These are phyloP conservation scores for Rhizomucor pusillus DNA, from an alignment of 371 early-diverging fungal species.

Conservation along the genomic window DNA sequence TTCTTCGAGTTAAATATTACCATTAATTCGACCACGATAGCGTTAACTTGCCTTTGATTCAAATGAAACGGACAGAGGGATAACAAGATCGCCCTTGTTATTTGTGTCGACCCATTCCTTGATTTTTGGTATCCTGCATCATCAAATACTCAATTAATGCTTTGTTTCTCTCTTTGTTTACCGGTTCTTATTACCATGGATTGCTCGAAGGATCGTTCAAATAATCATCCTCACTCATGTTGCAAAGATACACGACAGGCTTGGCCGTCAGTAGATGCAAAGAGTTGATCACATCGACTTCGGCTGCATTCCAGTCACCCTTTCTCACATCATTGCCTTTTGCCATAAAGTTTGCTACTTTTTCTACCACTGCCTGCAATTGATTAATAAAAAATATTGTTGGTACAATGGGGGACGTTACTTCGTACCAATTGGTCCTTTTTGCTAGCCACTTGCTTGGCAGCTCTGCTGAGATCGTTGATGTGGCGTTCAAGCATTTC, in stretches of 20 bases:
- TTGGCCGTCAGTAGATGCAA: constrained; percentile 89
- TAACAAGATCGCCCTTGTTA: constrained; percentile 78
- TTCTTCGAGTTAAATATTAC: background rate
- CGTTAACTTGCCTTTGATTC: constrained; percentile 42
- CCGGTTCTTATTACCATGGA: constrained; percentile 48
- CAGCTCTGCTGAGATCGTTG: constrained; percentile 42
- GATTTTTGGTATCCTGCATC: constrained; percentile 55
- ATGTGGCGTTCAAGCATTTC: constrained; percentile 63
- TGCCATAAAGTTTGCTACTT: constrained; percentile 40
- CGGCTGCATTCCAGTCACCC: constrained; percentile 34
- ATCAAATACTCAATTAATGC: constrained; percentile 17
- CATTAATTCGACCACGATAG: background rate
- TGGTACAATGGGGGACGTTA: background rate
- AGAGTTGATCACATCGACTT: constrained; percentile 76
- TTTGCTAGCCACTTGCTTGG: constrained; percentile 58
- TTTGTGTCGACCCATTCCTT: constrained; percentile 89
- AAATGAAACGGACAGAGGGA: constrained; percentile 84
- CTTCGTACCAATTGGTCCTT: constrained; percentile 74
- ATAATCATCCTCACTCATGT: constrained; percentile 78
- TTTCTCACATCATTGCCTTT: constrained; percentile 42
- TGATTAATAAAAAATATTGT: background rate
- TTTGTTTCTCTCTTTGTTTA: constrained; percentile 41
- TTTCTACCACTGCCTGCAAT: constrained; percentile 37
- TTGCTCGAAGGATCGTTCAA: constrained; percentile 54
- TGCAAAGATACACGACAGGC: constrained; percentile 92